Conservation (phyloP, 2,329 filamentous ascomycete genomes). For the Exophiala sp. region DNA sequence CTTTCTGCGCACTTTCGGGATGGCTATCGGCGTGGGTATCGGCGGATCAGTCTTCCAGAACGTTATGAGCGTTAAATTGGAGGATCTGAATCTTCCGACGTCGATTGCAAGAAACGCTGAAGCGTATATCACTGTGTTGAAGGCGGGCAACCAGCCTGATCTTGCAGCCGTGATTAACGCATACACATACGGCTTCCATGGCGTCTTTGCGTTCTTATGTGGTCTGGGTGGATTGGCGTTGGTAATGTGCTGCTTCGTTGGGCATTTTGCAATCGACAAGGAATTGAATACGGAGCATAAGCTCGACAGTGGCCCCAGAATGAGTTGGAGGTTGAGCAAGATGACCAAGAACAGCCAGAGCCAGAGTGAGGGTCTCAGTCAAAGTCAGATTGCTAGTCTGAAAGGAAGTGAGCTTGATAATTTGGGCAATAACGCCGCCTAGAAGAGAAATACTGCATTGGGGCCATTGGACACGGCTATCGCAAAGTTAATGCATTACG, state of each 20-base stretch:
- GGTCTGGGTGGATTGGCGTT: constrained; percentile 13
- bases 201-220: constrained; percentile 19
- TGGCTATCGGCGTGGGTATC: constrained; percentile 44
- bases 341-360: neutral
- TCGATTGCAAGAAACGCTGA: constrained; percentile 18
- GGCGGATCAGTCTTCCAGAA: constrained; percentile 43
- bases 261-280: constrained; percentile 19
- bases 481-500: too few species aligned
- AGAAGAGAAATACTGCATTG: too few species aligned
- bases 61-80: constrained; percentile 34
- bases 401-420: neutral
- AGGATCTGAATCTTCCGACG: constrained; percentile 9
- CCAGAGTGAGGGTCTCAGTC: neutral
- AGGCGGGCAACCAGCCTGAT: neutral
- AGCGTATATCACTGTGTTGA: constrained; percentile 12
- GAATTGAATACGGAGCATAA: constrained; percentile 17
- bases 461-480: too few species aligned
- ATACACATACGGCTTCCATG: constrained; percentile 17
- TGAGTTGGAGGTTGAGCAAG: neutral
- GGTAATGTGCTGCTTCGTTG: constrained; percentile 12
- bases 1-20: constrained; percentile 41
- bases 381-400: neutral
- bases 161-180: constrained; percentile 5
- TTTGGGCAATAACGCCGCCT: neutral
- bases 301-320: neutral